Evolutionary conservation across 345 rosid genomes (phyloP).

Genomic region (Kandelia obovata): DNA sequence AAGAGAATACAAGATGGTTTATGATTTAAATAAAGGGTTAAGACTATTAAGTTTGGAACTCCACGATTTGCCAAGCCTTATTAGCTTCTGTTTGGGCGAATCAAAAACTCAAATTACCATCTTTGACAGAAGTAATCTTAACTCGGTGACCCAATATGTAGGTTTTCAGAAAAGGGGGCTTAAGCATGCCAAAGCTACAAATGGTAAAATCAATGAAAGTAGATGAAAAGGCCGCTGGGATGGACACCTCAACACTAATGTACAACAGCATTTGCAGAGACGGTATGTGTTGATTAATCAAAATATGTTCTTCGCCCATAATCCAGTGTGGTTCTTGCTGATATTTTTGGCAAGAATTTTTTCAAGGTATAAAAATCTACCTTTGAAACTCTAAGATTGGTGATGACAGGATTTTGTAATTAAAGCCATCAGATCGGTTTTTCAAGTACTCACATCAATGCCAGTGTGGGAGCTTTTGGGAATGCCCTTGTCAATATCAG

Average conservation of each 20-base stretch:
- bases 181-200: slow-evolving; percentile 3
- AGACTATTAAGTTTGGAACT: background rate
- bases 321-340: too few species aligned
- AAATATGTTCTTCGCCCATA: too few species aligned
- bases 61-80: background rate
- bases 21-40: too few species aligned
- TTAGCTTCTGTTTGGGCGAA: background rate
- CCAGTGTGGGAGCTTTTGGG: too few species aligned
- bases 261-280: background rate
- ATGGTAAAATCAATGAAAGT: background rate
- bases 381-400: too few species aligned
- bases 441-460: too few species aligned
- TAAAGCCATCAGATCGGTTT: too few species aligned
- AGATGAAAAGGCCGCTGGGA: background rate
- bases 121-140: slow-evolving; percentile 2
- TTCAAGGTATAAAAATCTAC: too few species aligned
- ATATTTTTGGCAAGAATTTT: too few species aligned
- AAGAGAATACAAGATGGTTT: too few species aligned
- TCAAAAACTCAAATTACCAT: background rate
- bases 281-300: background rate
- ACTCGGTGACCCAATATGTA: slow-evolving; percentile 6
- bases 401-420: too few species aligned
- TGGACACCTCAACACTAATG: background rate
- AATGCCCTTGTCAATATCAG: too few species aligned
- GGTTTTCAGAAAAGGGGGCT: background rate